Evolutionary conservation across 495 filamentous ascomycete genomes (phyloP), one percentile per base, ranked within the genome.

Genomic region (Tuber melanosporum): DNA sequence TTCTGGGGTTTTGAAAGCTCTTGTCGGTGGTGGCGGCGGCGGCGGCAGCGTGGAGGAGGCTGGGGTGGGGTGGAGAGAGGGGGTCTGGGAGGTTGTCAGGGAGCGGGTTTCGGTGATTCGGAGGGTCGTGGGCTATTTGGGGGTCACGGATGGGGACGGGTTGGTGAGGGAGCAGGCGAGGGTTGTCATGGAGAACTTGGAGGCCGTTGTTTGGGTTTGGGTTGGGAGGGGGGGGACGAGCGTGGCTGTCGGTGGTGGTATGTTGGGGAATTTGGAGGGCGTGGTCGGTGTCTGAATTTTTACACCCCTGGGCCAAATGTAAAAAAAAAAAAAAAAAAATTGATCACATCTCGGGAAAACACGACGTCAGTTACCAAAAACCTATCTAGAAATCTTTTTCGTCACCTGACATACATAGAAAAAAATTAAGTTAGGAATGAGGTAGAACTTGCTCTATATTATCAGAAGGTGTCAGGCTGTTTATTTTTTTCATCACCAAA

Each of bases 121-220:
- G 74, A 87, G 88, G 47, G 88, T 91, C 42, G 80, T 97, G 73
- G 84, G 84, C 52, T 93, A 92, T 84, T 89, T 94, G 32, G 87
- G 87, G 73, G 87, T 85, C 71, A 90, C 88, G 57, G 94, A 96
- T 81, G 87, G 85, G 45, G 94, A 97, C 84, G 88, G 87, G 14
- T 85, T 95, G 80, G 92, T 94, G 19, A 88, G 88, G 76, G 89
- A 91, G 71, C 92, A 96, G 86, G 88, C 92, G 39, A 86, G 86
- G 39, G 90, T 89, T 74, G 88, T 95, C 73, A 83, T 91, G 70
- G 92, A 94, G 84, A 91, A 89, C 70, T 77, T 96, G 77, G 89
- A 92, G 83, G 89, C 88, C 36, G 86, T 89, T 77, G 85, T 92
- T 84, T 89, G 85, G 39, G 79, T 84, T 45, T 77, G 90, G 73